phyloP scores from a whole-genome alignment of 2,329 filamentous ascomycete genomes.

The Rugonectria rugulosa region DNA sequence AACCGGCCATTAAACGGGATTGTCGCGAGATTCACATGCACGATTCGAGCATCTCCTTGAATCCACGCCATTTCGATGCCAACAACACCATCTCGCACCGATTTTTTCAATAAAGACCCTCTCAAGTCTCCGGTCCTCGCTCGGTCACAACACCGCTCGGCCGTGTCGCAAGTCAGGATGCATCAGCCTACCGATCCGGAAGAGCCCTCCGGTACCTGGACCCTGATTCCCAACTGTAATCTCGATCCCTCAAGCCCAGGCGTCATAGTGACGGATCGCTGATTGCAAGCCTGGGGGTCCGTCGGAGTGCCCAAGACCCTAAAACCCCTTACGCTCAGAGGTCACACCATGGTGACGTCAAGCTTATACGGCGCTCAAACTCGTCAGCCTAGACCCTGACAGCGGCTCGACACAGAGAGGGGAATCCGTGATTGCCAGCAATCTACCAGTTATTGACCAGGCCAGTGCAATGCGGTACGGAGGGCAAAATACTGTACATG shows the following conservation, averaged over 20 bases:
- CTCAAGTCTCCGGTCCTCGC: neutral
- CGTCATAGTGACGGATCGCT: slow-evolving; percentile 38
- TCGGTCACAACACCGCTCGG: neutral
- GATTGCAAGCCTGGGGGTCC: slow-evolving; percentile 20
- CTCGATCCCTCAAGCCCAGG: slow-evolving; percentile 39
- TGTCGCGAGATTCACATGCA: slow-evolving; percentile 9
- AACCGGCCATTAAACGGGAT: neutral
- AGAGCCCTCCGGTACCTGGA: slow-evolving; percentile 34
- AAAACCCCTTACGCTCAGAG: slow-evolving; percentile 25
- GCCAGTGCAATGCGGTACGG: neutral
- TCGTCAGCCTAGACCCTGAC: slow-evolving; percentile 24
- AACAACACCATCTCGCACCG: neutral
- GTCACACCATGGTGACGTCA: slow-evolving; percentile 43
- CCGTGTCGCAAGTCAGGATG: slow-evolving; percentile 12
- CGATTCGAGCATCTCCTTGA: slow-evolving; percentile 6
- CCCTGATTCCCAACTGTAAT: slow-evolving; percentile 42
- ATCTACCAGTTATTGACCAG: neutral
- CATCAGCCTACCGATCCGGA: slow-evolving; percentile 21
- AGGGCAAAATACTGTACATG: neutral
- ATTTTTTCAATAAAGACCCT: neutral
- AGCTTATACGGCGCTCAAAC: slow-evolving; percentile 12
- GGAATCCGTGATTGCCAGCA: neutral
- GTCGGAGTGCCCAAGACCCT: slow-evolving; percentile 29
- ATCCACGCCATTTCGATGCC: neutral
- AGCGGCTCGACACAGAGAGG: neutral